These are phyloP conservation scores for Aspergillus egyptiacus DNA, from an alignment of 495 filamentous ascomycete genomes.

Conservation along the genomic window DNA sequence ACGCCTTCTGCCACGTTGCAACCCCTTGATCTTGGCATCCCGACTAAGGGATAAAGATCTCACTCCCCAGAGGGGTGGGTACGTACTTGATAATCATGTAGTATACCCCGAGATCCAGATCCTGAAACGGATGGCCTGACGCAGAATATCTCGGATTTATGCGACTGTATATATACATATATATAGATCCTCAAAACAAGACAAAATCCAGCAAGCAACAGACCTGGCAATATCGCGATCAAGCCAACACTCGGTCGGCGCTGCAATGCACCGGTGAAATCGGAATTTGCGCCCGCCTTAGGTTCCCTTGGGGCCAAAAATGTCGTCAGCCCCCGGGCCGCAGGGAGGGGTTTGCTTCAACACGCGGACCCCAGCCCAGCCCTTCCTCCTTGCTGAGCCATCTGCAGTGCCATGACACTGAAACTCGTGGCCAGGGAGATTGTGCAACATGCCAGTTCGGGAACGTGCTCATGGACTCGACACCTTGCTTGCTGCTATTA, in stretches of 20 bases:
- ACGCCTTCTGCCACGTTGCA: slow-evolving; percentile 24
- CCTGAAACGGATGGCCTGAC: too few species aligned
- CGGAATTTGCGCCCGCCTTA: background rate
- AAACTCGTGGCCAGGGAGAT: slow-evolving; percentile 8
- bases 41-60: slow-evolving; percentile 28
- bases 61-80: slow-evolving; percentile 16
- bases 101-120: background rate
- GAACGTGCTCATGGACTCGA: slow-evolving; percentile 3
- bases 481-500: slow-evolving; percentile 9
- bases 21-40: slow-evolving; percentile 26
- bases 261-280: too few species aligned
- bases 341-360: too few species aligned
- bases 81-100: background rate
- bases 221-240: too few species aligned
- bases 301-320: slow-evolving; percentile 3
- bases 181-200: too few species aligned
- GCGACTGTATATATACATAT: too few species aligned
- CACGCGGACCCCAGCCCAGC: too few species aligned
- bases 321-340: slow-evolving; percentile 8
- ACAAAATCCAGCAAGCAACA: too few species aligned
- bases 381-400: slow-evolving; percentile 1
- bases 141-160: too few species aligned
- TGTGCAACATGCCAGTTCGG: slow-evolving; percentile 10
- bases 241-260: too few species aligned
- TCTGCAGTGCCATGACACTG: slow-evolving; percentile 12